Percentiles rank a stretch among this genome's conserved stretches.
These are phyloP conservation scores for Colletotrichum nymphaeae DNA, from an alignment of 2,329 filamentous ascomycete genomes.

Conservation along the genomic window DNA sequence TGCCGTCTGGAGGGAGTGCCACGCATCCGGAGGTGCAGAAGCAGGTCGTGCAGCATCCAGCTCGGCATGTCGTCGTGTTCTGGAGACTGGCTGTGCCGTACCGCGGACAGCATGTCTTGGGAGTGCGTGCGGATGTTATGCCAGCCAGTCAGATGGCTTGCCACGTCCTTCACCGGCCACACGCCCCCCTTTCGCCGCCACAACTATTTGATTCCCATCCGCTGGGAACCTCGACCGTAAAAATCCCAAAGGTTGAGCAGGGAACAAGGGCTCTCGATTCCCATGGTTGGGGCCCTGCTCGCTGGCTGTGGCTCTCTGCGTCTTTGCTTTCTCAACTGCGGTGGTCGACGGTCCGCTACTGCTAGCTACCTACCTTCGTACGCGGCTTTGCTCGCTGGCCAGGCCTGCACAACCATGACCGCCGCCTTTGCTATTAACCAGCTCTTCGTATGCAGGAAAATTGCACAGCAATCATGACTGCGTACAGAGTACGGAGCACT, in stretches of 20 bases:
- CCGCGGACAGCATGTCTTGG: conserved; percentile 26
- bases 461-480: not conserved
- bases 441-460: conserved; percentile 1
- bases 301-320: not conserved
- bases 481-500: not conserved
- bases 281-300: not conserved
- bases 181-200: conserved; percentile 32
- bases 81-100: conserved; percentile 2
- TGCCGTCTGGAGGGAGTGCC: conserved; percentile 21
- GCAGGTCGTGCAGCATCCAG: conserved; percentile 33
- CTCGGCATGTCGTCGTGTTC: conserved; percentile 33
- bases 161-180: conserved; percentile 16
- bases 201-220: conserved; percentile 15
- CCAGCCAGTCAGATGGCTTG: conserved; percentile 26
- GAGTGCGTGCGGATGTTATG: conserved; percentile 24
- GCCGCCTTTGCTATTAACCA: not conserved
- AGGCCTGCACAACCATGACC: not conserved
- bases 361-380: not conserved
- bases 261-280: conserved; percentile 16
- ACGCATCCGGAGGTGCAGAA: conserved; percentile 33
- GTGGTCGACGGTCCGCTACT: not conserved
- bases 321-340: not conserved
- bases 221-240: conserved; percentile 28
- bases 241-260: conserved; percentile 25
- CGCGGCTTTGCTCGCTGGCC: conserved; percentile 2